Conservation (phyloP, 2,329 filamentous ascomycete species). For the Fusarium continuum region DNA sequence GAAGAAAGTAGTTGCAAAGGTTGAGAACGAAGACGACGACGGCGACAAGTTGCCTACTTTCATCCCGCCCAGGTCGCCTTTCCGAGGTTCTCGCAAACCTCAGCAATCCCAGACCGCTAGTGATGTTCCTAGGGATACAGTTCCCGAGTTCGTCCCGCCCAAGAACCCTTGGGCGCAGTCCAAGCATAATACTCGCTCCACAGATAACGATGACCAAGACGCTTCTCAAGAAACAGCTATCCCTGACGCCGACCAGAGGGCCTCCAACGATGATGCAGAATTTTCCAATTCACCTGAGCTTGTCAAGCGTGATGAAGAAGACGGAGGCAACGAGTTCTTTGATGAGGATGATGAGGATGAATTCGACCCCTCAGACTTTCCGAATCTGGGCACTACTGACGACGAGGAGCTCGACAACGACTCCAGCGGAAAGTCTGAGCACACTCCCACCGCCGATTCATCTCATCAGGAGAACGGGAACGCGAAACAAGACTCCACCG, state of each 20-base stretch:
- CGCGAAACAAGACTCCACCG: background rate
- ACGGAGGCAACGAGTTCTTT: slow-evolving; percentile 2
- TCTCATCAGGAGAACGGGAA: background rate
- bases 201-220: background rate
- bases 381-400: slow-evolving; percentile 5
- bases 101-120: background rate
- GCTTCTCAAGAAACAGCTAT: background rate
- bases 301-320: slow-evolving; percentile 5
- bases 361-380: slow-evolving; percentile 9
- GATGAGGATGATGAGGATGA: slow-evolving; percentile 17
- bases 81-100: slow-evolving; percentile 9
- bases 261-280: background rate
- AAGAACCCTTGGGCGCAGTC: slow-evolving; percentile 17
- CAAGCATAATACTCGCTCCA: slow-evolving; percentile 14
- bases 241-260: slow-evolving; percentile 3
- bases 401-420: background rate
- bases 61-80: slow-evolving; percentile 28
- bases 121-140: slow-evolving; percentile 9
- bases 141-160: slow-evolving; percentile 12
- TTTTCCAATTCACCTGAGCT: background rate
- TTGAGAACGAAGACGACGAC: background rate
- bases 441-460: background rate
- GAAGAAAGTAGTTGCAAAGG: slow-evolving; percentile 12
- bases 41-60: slow-evolving; percentile 3
- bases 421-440: background rate